These are phyloP conservation scores for Pholiota microspora DNA, from an alignment of 768 basidiomycete species.

Conservation along the genomic window DNA sequence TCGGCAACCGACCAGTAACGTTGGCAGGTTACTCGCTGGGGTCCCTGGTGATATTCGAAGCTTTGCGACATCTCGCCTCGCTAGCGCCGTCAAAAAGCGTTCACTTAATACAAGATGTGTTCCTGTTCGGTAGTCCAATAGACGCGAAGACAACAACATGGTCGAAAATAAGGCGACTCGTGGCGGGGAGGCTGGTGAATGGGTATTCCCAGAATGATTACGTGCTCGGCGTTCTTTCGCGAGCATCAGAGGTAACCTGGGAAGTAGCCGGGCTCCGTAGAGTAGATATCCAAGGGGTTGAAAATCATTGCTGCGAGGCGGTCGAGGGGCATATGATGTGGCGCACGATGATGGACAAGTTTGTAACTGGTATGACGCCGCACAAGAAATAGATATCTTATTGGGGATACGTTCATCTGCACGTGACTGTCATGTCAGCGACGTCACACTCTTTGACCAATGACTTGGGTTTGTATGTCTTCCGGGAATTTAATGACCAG, in stretches of 20 bases:
- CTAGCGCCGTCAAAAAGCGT: slow-evolving; percentile 42
- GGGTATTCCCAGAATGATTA: slow-evolving; percentile 52
- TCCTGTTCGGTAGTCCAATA: slow-evolving; percentile 50
- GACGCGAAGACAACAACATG: slow-evolving; percentile 39
- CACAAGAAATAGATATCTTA: slow-evolving; percentile 1
- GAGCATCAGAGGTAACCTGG: slow-evolving; percentile 46
- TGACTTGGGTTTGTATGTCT: slow-evolving; percentile 18
- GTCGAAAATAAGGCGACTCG: slow-evolving; percentile 46
- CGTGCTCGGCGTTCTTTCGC: slow-evolving; percentile 50
- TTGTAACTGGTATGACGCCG: slow-evolving; percentile 27
- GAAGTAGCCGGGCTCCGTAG: slow-evolving; percentile 48
- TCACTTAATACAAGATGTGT: slow-evolving; percentile 53
- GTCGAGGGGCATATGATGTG: slow-evolving; percentile 23
- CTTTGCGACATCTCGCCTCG: slow-evolving; percentile 44
- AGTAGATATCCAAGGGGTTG: slow-evolving; percentile 49
- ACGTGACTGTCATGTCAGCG: not conserved
- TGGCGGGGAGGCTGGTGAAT: slow-evolving; percentile 52
- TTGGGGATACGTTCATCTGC: not conserved
- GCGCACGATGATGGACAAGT: slow-evolving; percentile 41
- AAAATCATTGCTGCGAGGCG: slow-evolving; percentile 41
- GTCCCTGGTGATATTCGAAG: slow-evolving; percentile 54
- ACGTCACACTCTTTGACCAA: too few species aligned
- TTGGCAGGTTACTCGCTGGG: slow-evolving; percentile 59
- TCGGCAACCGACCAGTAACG: slow-evolving; percentile 53
- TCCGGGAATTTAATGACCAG: not conserved